Percentiles rank a stretch among this genome's conserved stretches.
Conservation (phyloP, 2,329 filamentous ascomycete species). For the Calonectria pseudoreteaudii region DNA sequence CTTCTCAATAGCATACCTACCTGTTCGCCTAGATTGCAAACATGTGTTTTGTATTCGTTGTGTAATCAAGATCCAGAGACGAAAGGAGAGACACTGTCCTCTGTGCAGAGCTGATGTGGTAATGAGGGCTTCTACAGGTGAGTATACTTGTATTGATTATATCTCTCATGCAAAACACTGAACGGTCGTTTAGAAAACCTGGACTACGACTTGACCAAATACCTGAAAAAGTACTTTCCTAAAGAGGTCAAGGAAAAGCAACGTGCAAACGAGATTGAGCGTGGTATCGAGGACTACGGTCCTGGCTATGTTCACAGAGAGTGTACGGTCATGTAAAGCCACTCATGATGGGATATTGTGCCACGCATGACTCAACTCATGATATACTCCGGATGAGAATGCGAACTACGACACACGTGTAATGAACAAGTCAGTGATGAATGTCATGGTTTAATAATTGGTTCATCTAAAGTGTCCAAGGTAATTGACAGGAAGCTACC, state of each 20-base stretch:
- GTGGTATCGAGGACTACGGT: conserved; percentile 79
- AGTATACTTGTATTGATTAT: conserved; percentile 39
- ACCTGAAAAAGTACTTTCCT: conserved; percentile 81
- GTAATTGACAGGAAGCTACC: neutral
- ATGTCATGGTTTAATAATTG: neutral
- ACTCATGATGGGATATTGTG: neutral
- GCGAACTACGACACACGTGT: neutral
- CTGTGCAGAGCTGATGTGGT: conserved; percentile 81
- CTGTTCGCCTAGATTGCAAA: conserved; percentile 79
- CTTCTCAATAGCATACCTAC: conserved; percentile 82
- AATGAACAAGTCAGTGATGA: conserved; percentile 13
- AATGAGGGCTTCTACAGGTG: conserved; percentile 75
- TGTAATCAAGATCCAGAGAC: conserved; percentile 81
- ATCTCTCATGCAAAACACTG: neutral
- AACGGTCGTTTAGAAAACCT: conserved; percentile 67
- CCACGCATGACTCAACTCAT: neutral
- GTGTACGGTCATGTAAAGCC: conserved; percentile 69
- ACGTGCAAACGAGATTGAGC: conserved; percentile 78
- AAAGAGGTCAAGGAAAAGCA: conserved; percentile 76
- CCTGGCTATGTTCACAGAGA: conserved; percentile 70
- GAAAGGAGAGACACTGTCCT: conserved; percentile 76
- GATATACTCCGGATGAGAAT: neutral
- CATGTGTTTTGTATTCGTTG: conserved; percentile 89
- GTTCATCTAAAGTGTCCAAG: conserved; percentile 12
- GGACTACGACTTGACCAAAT: conserved; percentile 75